phyloP scores from a whole-genome alignment of 2,329 filamentous ascomycete genomes.

The Myotisia sp. region DNA sequence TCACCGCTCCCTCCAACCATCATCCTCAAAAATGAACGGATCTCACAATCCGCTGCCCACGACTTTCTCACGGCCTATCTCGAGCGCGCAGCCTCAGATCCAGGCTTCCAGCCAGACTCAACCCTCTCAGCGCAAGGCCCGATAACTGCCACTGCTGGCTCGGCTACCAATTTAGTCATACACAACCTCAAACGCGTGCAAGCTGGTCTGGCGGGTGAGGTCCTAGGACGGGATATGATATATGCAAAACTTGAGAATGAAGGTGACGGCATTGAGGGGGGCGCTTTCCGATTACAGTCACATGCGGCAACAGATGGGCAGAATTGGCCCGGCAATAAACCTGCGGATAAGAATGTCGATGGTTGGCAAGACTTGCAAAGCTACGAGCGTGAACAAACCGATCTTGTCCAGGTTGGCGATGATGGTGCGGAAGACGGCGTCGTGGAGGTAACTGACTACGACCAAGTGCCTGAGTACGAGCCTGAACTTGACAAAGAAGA shows the following conservation, averaged over 20 bases:
- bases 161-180: slow-evolving; percentile 29
- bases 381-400: slow-evolving; percentile 24
- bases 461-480: slow-evolving; percentile 28
- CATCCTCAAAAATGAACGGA: slow-evolving; percentile 22
- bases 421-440: slow-evolving; percentile 12
- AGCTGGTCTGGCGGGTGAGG: slow-evolving; percentile 29
- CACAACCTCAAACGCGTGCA: slow-evolving; percentile 34
- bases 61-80: slow-evolving; percentile 32
- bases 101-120: slow-evolving; percentile 31
- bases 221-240: slow-evolving; percentile 28
- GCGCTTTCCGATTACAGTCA: slow-evolving; percentile 6
- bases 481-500: slow-evolving; percentile 37
- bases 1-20: slow-evolving; percentile 25
- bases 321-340: slow-evolving; percentile 23
- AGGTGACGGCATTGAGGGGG: slow-evolving; percentile 2
- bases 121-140: slow-evolving; percentile 32
- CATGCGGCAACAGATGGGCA: slow-evolving; percentile 4
- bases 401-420: slow-evolving; percentile 14
- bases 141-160: slow-evolving; percentile 27
- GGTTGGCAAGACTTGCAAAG: slow-evolving; percentile 19
- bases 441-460: slow-evolving; percentile 25
- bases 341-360: slow-evolving; percentile 6
- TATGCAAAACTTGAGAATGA: slow-evolving; percentile 19
- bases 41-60: slow-evolving; percentile 27
- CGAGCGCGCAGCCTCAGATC: slow-evolving; percentile 27